Conservation (phyloP, 2,329 filamentous ascomycete species). For the Claviceps fusiformis region DNA sequence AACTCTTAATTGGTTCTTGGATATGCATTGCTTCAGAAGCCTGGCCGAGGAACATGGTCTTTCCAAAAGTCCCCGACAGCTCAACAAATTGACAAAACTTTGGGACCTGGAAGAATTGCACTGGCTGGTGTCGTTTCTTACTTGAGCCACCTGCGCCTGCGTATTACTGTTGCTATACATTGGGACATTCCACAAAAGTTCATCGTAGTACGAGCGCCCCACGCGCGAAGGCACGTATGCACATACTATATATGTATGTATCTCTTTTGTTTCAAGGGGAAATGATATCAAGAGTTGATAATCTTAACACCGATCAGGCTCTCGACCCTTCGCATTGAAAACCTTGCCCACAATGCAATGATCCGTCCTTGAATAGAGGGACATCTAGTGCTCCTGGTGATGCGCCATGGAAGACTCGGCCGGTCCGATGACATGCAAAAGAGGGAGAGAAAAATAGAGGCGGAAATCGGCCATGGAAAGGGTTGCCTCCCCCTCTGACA, state of each 20-base stretch:
- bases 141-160: background rate
- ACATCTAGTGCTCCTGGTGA: background rate
- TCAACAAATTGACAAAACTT: background rate
- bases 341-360: background rate
- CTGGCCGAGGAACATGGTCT: background rate
- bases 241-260: background rate
- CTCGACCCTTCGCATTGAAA: background rate
- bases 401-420: background rate
- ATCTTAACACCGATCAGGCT: background rate
- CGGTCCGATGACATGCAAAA: background rate
- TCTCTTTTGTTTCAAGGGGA: background rate
- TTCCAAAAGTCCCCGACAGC: background rate
- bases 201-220: background rate
- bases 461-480: slow-evolving; percentile 23
- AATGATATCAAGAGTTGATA: background rate
- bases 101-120: background rate
- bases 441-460: background rate
- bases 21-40: background rate
- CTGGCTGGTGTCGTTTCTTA: background rate
- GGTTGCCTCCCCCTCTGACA: background rate
- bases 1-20: background rate
- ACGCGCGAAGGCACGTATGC: background rate
- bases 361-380: background rate
- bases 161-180: background rate
- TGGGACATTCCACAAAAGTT: background rate